phyloP scores from a whole-genome alignment of 2,329 filamentous ascomycete genomes.

The Trichoderma oligosporum region DNA sequence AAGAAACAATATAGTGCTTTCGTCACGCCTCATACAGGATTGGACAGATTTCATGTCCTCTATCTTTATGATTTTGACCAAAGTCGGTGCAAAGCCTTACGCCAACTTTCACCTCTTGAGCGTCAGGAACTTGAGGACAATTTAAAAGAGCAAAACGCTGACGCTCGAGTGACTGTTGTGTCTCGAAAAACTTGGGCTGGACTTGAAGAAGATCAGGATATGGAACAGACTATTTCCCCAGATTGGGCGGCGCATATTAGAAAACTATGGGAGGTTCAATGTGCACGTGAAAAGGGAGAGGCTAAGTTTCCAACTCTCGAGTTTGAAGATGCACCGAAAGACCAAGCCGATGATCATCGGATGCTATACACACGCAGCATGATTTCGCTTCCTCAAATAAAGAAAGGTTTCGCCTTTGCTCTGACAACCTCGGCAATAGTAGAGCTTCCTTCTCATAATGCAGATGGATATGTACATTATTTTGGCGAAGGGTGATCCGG shows the following conservation, averaged over 20 bases:
- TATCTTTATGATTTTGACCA: constrained; percentile 14
- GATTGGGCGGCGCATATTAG: neutral
- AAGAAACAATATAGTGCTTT: neutral
- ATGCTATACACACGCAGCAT: neutral
- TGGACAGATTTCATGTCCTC: neutral
- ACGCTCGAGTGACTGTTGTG: neutral
- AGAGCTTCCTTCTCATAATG: neutral
- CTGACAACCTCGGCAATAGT: constrained; percentile 10
- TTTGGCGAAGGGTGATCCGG: neutral
- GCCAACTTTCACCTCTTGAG: neutral
- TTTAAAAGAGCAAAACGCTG: constrained; percentile 1
- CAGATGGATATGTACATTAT: constrained; percentile 1
- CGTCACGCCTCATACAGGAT: neutral
- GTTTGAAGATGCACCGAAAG: constrained; percentile 2
- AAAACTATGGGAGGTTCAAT: neutral
- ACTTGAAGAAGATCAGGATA: constrained; percentile 3
- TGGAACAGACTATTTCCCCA: neutral
- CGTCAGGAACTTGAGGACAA: neutral
- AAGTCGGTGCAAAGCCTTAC: neutral
- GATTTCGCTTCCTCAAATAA: neutral
- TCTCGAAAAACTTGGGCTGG: constrained; percentile 1
- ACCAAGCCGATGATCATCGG: neutral
- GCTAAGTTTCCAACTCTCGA: constrained; percentile 2
- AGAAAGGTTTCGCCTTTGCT: neutral
- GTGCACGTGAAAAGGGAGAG: constrained; percentile 1